phyloP scores from a whole-genome alignment of 106 monocot genomes.

The Allium sativum region DNA sequence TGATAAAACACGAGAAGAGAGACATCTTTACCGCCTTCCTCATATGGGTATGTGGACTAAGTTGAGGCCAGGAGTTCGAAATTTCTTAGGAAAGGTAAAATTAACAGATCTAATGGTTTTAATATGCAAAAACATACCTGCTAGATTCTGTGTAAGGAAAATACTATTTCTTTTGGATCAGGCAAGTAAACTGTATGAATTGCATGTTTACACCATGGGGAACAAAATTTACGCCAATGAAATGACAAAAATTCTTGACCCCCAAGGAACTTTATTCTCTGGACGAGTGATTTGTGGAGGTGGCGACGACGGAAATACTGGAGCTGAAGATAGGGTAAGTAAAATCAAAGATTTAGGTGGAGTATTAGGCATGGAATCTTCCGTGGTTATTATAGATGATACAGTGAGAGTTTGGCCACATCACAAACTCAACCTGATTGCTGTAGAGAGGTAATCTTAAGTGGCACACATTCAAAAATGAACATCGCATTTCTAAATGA shows the following conservation, averaged over 20 bases:
- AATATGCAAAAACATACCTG: not conserved
- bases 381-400: constrained; percentile 97
- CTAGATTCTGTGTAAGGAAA: not conserved
- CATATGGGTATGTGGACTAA: constrained; percentile 99
- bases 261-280: constrained; percentile 43
- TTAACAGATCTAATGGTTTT: not conserved
- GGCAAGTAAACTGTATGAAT: constrained; percentile 84
- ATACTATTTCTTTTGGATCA: constrained; percentile 9
- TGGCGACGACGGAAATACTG: constrained; percentile 60
- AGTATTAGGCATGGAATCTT: constrained; percentile 93
- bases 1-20: constrained; percentile 48
- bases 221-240: constrained; percentile 94
- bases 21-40: constrained; percentile 64
- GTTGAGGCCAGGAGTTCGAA: constrained; percentile 89
- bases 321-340: constrained; percentile 68
- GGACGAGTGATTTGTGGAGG: constrained; percentile 94
- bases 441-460: constrained; percentile 68
- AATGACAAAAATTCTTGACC: constrained; percentile 90
- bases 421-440: constrained; percentile 82
- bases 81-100: constrained; percentile 79
- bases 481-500: no score
- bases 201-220: constrained; percentile 96
- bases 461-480: no score
- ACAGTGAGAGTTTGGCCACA: constrained; percentile 88
- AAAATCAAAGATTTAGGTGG: constrained; percentile 96